Evolutionary conservation across 495 filamentous ascomycete genomes (phyloP).

Genomic region (Amorphotheca resinae): DNA sequence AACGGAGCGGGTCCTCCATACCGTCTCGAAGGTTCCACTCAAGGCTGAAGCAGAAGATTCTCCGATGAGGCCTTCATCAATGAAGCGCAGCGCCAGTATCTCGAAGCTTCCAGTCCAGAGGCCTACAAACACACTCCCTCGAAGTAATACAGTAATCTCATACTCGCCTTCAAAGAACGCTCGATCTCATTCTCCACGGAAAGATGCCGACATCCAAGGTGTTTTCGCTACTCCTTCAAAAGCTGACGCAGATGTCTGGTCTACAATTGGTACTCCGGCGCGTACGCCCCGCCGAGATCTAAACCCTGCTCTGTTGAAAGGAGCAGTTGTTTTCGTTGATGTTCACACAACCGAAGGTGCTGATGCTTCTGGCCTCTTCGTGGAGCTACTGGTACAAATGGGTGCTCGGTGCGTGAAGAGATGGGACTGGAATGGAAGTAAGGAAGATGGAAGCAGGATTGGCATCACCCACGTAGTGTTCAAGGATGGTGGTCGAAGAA

Average conservation of each 20-base stretch:
- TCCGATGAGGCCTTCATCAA: conserved; percentile 16
- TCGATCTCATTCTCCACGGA: not conserved
- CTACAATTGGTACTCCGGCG: conserved; percentile 40
- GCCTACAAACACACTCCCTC: conserved; percentile 19
- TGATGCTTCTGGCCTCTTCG: conserved; percentile 73
- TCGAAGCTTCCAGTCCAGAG: conserved; percentile 32
- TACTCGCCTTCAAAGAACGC: conserved; percentile 30
- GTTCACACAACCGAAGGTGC: conserved; percentile 85
- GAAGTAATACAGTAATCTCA: conserved; percentile 32
- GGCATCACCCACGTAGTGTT: conserved; percentile 93
- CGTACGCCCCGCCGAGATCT: conserved; percentile 39
- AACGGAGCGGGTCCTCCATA: conserved; percentile 40
- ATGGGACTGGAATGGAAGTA: conserved; percentile 71
- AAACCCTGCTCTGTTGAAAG: conserved; percentile 42
- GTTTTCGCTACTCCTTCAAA: conserved; percentile 13
- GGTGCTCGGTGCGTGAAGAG: conserved; percentile 72
- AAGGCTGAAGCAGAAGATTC: conserved; percentile 50
- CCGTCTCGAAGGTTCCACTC: conserved; percentile 63
- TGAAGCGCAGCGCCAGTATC: conserved; percentile 29
- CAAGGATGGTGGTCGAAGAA: conserved; percentile 82
- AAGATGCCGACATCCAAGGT: conserved; percentile 18
- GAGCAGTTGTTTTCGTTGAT: conserved; percentile 80
- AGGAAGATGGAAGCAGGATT: conserved; percentile 35
- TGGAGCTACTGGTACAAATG: conserved; percentile 69
- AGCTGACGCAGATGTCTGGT: conserved; percentile 25